Evolutionary conservation across 306 rosid species (phyloP).

Genomic region (Clitoria ternatea): DNA sequence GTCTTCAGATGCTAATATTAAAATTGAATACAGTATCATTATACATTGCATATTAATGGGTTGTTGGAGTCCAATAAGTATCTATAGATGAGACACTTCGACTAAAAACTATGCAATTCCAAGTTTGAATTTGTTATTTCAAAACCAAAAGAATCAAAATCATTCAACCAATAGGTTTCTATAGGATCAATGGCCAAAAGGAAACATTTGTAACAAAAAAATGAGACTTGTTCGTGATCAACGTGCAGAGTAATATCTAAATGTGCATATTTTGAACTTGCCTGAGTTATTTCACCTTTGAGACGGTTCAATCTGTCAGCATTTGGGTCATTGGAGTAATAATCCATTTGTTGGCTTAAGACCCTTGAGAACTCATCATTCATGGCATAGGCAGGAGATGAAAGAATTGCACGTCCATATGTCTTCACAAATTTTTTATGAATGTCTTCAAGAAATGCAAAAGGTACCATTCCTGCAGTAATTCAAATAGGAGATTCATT

Average conservation of each 20-base stretch:
- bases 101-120: not conserved
- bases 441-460: constrained; percentile 87
- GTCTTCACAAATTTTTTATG: constrained; percentile 79
- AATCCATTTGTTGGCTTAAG: constrained; percentile 82
- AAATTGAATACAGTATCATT: not conserved
- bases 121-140: not conserved
- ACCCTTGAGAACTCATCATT: constrained; percentile 90
- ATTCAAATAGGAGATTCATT: not conserved
- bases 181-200: not conserved
- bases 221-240: no score
- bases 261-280: constrained; percentile 19
- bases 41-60: not conserved
- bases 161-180: not conserved
- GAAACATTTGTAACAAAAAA: not conserved
- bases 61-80: no score
- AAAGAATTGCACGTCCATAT: constrained; percentile 68
- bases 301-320: constrained; percentile 87
- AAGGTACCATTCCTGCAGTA: constrained; percentile 74
- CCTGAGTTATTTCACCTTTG: constrained; percentile 98
- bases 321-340: constrained; percentile 79
- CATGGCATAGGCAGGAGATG: constrained; percentile 89
- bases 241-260: not conserved
- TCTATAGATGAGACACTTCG: not conserved
- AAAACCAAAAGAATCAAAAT: not conserved
- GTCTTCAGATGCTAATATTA: not conserved